These are phyloP conservation scores for Mycosphaerelloides madeirae DNA, from an alignment of 2,329 filamentous ascomycete species.

Conservation along the genomic window DNA sequence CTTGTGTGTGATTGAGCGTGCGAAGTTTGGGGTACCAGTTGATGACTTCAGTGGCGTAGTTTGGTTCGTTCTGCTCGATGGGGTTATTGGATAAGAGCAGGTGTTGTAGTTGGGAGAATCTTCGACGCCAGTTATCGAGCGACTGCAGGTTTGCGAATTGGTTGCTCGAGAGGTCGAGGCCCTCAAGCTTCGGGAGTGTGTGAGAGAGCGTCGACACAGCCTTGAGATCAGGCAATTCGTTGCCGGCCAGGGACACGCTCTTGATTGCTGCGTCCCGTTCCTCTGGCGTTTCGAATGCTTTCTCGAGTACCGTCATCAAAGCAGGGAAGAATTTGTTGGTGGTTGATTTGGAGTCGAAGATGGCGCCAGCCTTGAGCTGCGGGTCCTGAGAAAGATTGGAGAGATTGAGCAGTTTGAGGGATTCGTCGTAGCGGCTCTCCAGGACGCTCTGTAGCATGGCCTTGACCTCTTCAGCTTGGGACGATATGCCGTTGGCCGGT, in stretches of 20 bases:
- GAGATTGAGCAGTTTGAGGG: conserved; percentile 73
- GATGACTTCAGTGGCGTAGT: conserved; percentile 63
- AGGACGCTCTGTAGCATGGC: conserved; percentile 67
- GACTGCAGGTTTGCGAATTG: conserved; percentile 63
- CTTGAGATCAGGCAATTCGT: conserved; percentile 67
- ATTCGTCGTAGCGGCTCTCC: conserved; percentile 65
- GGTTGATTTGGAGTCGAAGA: conserved; percentile 66
- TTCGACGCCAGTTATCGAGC: conserved; percentile 71
- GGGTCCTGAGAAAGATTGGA: conserved; percentile 71
- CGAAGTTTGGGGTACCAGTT: conserved; percentile 80
- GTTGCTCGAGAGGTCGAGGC: conserved; percentile 85
- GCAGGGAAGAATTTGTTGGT: conserved; percentile 87
- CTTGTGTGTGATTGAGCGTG: conserved; percentile 67
- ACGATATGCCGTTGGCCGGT: conserved; percentile 10
- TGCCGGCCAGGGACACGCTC: conserved; percentile 76
- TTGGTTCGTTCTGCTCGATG: conserved; percentile 46
- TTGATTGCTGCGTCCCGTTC: conserved; percentile 73
- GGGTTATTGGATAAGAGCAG: conserved; percentile 75
- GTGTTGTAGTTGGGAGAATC: conserved; percentile 73
- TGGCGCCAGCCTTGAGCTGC: conserved; percentile 66
- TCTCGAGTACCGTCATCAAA: conserved; percentile 79
- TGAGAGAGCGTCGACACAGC: conserved; percentile 70
- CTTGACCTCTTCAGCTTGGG: conserved; percentile 53
- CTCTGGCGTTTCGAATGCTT: conserved; percentile 65
- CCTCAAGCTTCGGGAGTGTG: conserved; percentile 79